These are phyloP conservation scores for Ananas comosus DNA, from an alignment of 176 grass and related monocot species.

Conservation along the genomic window DNA sequence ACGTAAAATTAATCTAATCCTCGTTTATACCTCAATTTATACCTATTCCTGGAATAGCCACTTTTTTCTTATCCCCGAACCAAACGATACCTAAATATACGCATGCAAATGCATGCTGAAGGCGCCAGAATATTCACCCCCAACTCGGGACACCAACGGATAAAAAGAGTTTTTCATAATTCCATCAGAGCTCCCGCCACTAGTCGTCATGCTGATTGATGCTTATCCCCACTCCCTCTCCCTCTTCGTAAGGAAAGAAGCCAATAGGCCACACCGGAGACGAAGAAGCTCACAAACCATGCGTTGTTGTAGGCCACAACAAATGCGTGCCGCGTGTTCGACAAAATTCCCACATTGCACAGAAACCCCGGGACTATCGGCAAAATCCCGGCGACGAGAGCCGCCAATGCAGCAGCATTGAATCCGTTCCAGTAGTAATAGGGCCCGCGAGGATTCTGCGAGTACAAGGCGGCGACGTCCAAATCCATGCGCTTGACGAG, in stretches of 20 bases:
- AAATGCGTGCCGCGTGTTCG: slow-evolving; percentile 25
- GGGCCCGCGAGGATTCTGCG: slow-evolving; percentile 27
- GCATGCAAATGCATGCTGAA: no score
- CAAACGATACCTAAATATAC: no score
- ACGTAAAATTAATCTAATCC: no score
- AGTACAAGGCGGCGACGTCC: slow-evolving; percentile 66
- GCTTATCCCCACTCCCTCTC: slow-evolving; percentile 6
- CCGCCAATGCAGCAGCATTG: slow-evolving; percentile 49
- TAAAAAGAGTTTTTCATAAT: no score
- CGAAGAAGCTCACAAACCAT: slow-evolving; percentile 85
- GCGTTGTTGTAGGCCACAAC: slow-evolving; percentile 62
- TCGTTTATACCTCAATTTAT: no score
- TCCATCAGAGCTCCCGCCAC: neutral
- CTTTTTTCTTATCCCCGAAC: no score
- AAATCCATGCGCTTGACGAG: slow-evolving; percentile 46
- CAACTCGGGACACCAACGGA: no score
- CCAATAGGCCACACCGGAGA: slow-evolving; percentile 57
- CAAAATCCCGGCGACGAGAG: slow-evolving; percentile 48
- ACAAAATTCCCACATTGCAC: slow-evolving; percentile 50
- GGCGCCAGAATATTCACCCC: no score
- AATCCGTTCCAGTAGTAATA: slow-evolving; percentile 77
- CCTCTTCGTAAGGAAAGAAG: slow-evolving; percentile 34
- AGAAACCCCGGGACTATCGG: slow-evolving; percentile 73
- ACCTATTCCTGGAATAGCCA: no score
- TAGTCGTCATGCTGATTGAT: slow-evolving; percentile 9